phyloP scores from a whole-genome alignment of 257 asterid species.

The Linderniella brevidens region DNA sequence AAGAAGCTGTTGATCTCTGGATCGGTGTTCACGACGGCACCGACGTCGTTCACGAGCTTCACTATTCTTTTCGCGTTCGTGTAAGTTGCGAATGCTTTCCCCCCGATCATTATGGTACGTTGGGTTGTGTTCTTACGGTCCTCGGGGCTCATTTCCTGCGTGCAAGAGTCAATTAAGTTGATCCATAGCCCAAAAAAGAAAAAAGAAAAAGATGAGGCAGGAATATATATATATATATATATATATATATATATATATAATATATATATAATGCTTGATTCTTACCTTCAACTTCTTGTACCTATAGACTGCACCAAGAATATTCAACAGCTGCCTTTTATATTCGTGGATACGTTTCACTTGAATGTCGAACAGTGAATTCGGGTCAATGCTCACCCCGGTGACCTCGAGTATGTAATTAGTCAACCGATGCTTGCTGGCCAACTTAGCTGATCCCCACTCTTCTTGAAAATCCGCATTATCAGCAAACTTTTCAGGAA shows the following conservation, averaged over 20 bases:
- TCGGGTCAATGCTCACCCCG: slow-evolving; percentile 73
- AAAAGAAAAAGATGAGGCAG: slow-evolving; percentile 1
- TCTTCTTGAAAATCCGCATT: slow-evolving; percentile 56
- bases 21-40: slow-evolving; percentile 79
- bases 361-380: slow-evolving; percentile 89
- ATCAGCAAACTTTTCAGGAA: slow-evolving; percentile 55
- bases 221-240: too few relatives aligned
- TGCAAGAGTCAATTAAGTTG: too few relatives aligned
- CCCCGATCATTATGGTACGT: slow-evolving; percentile 96
- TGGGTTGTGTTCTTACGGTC: slow-evolving; percentile 64
- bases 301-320: slow-evolving; percentile 76
- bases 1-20: slow-evolving; percentile 77
- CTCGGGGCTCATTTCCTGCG: slow-evolving; percentile 89
- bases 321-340: slow-evolving; percentile 92
- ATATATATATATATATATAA: too few relatives aligned
- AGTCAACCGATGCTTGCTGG: slow-evolving; percentile 81
- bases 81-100: slow-evolving; percentile 97
- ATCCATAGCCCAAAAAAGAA: not conserved
- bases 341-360: slow-evolving; percentile 97
- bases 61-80: slow-evolving; percentile 94
- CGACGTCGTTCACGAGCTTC: slow-evolving; percentile 91
- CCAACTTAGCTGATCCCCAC: slow-evolving; percentile 93
- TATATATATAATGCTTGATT: not conserved
- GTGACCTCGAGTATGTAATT: slow-evolving; percentile 58
- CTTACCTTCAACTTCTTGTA: slow-evolving; percentile 97